Base-by-base conservation (phyloP, 805 yeast genomes). In the Hanseniaspora taiwanica region DNA sequence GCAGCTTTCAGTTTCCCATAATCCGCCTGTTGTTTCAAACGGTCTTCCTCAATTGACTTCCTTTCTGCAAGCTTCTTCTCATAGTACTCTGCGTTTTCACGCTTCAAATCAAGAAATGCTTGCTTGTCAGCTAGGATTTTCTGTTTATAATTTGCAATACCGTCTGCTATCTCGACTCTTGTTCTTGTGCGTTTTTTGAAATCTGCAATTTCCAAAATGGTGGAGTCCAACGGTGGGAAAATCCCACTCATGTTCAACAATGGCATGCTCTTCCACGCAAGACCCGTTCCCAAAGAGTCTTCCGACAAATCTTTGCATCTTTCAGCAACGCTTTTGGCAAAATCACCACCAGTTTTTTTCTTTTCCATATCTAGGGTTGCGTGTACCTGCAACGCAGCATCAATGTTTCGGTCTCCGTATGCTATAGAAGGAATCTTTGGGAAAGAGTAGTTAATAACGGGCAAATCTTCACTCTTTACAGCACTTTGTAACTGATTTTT, bases 281-380 rank as follows among this genome's bases (percentile, higher is more conserved):
- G 8, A n/a, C 18, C 6, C 4, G 6, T 16, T n/a, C 3, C 33
- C 9, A n/a, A 9, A n/a, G 6, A 5, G 16, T 29, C 33, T 8
- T 5, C 18, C 4, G 9, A 4, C 4, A 29, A 16, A 23, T 49
- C 45, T 3, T 34, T 36, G 2, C 39, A 35, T n/a, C 44, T 39
- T 10, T 35, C 36, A 5, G 44, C 27, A 12, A 40, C 39, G n/a
- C 46, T 51, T 27, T 43, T 35, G 25, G 68, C 51, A n/a, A 44
- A 33, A 1, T 58, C 57, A 13, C 69, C 36, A 0, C 74, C 75
- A 2, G 67, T 64, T 9, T 48, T 64, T 9, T 48, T 10, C 25
- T 23, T 23, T 7, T 23, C 25, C 10, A 23, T 7, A 7, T 23
- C 25, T 7, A 23, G 7, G 7, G 25, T 23, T 7, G 9, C 25